Evolutionary conservation across 2,329 filamentous ascomycete species (phyloP).

Genomic region (Tolypocladium pustulatum): DNA sequence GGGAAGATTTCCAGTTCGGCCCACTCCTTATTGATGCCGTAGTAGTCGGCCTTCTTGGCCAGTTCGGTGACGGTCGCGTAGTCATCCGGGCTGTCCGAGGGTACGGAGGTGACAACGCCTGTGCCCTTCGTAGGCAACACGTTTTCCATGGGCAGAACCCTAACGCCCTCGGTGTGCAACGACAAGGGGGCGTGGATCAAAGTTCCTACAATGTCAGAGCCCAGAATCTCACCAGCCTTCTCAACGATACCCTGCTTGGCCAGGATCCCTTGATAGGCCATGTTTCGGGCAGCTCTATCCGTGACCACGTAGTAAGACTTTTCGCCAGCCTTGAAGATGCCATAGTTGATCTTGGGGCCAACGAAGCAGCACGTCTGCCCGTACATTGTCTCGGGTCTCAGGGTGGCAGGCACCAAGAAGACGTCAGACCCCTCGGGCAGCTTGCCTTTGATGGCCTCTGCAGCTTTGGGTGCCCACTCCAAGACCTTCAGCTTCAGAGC

Average conservation of each 20-base stretch:
- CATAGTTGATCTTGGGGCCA: conserved; percentile 80
- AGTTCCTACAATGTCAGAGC: conserved; percentile 78
- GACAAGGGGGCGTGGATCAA: conserved; percentile 83
- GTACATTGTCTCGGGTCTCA: conserved; percentile 97
- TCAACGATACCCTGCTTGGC: conserved; percentile 65
- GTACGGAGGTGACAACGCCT: conserved; percentile 90
- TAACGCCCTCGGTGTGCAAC: conserved; percentile 69
- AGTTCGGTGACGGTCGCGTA: conserved; percentile 83
- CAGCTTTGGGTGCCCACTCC: conserved; percentile 74
- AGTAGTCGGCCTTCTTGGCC: conserved; percentile 90
- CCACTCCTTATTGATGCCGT: conserved; percentile 95
- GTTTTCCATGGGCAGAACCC: conserved; percentile 90
- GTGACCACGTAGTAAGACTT: conserved; percentile 79
- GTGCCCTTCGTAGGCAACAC: conserved; percentile 91
- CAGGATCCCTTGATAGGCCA: conserved; percentile 89
- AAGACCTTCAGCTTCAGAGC: conserved; percentile 84
- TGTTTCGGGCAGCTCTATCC: conserved; percentile 81
- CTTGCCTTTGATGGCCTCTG: conserved; percentile 62
- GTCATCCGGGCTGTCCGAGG: conserved; percentile 89
- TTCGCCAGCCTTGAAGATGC: conserved; percentile 69
- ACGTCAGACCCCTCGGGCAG: conserved; percentile 69
- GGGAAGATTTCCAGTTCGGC: conserved; percentile 81
- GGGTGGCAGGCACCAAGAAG: conserved; percentile 83
- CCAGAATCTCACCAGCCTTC: conserved; percentile 63
- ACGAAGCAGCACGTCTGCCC: conserved; percentile 96